These are phyloP conservation scores for Bocquillonia castaneifolia DNA, from an alignment of 441 rosid genomes.

Conservation along the genomic window DNA sequence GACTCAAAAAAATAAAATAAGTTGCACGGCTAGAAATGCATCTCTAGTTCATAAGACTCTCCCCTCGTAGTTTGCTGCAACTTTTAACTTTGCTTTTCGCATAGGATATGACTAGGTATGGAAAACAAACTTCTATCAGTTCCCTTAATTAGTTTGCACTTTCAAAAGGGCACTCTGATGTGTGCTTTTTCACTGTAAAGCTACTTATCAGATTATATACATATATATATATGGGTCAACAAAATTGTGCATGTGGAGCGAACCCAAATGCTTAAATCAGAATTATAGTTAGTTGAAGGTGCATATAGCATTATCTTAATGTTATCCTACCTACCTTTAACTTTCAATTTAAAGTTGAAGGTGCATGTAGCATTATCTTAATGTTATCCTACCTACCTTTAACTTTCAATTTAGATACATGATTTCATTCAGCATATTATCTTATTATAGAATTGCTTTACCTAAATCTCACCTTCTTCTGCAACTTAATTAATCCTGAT, in stretches of 20 bases:
- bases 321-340: constrained; percentile 19
- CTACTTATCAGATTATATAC: too few species aligned
- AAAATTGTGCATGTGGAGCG: constrained; percentile 7
- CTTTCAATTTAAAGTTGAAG: constrained; percentile 21
- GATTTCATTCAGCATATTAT: constrained; percentile 8
- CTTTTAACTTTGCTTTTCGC: too few species aligned
- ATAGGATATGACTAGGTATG: neutral
- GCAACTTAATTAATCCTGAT: constrained; percentile 11
- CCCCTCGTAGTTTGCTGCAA: neutral
- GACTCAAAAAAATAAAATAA: too few species aligned
- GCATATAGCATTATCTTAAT: constrained; percentile 12
- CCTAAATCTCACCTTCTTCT: constrained; percentile 31
- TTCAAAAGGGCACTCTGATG: constrained; percentile 12
- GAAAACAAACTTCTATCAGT: neutral
- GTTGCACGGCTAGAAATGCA: neutral
- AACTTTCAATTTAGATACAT: constrained; percentile 11
- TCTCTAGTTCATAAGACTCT: neutral
- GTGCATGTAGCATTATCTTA: constrained; percentile 11
- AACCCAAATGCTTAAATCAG: neutral
- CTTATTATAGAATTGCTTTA: constrained; percentile 34
- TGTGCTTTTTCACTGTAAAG: constrained; percentile 11
- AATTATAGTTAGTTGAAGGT: constrained; percentile 14
- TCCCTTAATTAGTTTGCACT: neutral
- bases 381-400: constrained; percentile 20
- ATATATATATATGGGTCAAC: neutral